These are phyloP conservation scores for Vigna reflexopilosa DNA, from an alignment of 306 rosid genomes.

Conservation along the genomic window DNA sequence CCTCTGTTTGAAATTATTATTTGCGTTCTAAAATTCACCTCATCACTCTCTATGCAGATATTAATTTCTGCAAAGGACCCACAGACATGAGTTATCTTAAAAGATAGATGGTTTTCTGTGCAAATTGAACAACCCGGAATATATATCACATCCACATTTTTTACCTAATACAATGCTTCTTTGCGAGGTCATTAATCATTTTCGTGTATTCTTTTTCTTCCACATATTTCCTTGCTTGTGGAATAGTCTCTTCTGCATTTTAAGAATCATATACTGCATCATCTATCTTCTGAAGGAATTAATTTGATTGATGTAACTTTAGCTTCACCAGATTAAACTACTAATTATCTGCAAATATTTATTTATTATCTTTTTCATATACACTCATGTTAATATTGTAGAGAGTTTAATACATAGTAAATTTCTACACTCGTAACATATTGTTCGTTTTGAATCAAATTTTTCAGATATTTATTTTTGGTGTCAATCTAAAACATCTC, in stretches of 20 bases:
- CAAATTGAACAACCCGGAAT: neutral
- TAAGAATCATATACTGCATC: neutral
- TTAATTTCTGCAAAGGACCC: neutral
- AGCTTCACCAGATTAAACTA: neutral
- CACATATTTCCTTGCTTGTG: constrained; percentile 5
- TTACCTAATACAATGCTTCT: neutral
- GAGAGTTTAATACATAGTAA: no score
- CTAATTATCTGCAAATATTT: neutral
- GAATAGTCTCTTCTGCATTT: neutral
- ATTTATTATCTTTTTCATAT: no score
- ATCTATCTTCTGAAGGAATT: neutral
- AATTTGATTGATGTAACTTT: neutral
- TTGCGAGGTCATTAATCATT: neutral
- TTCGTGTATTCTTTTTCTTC: neutral
- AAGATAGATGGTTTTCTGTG: neutral
- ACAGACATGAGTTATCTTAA: constrained; percentile 18
- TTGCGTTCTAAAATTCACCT: neutral
- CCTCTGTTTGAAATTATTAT: neutral
- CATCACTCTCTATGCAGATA: neutral
- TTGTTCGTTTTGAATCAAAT: no score
- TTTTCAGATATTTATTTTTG: rapidly evolving
- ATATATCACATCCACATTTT: constrained; percentile 7
- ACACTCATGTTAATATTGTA: no score
- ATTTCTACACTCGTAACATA: no score
- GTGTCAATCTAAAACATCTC: no score